These are phyloP conservation scores for Clathrospora elynae DNA, from an alignment of 2,329 filamentous ascomycete species.

Conservation along the genomic window DNA sequence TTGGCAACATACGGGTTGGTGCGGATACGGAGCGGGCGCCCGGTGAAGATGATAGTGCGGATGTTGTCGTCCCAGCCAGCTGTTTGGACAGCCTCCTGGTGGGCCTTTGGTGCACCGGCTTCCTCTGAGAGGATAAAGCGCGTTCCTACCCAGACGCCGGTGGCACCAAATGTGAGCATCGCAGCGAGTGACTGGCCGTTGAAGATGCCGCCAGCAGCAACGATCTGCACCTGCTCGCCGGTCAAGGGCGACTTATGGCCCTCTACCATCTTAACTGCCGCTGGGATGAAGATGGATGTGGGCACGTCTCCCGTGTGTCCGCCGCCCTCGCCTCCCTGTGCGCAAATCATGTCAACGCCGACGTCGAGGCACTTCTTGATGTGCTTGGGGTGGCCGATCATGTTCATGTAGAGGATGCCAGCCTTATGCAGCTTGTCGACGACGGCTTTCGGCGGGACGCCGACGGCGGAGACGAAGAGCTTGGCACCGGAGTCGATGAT, in stretches of 20 bases:
- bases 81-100: slow-evolving; percentile 94
- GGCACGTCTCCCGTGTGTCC: slow-evolving; percentile 95
- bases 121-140: slow-evolving; percentile 93
- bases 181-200: slow-evolving; percentile 90
- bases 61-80: slow-evolving; percentile 94
- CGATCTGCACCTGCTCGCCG: slow-evolving; percentile 83
- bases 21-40: slow-evolving; percentile 89
- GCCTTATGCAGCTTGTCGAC: slow-evolving; percentile 87
- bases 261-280: slow-evolving; percentile 80
- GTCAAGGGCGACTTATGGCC: slow-evolving; percentile 86
- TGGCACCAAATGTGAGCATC: slow-evolving; percentile 88
- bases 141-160: slow-evolving; percentile 94
- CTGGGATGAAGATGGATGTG: slow-evolving; percentile 88
- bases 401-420: slow-evolving; percentile 98
- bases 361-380: slow-evolving; percentile 90
- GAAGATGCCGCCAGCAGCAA: slow-evolving; percentile 92
- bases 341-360: slow-evolving; percentile 95
- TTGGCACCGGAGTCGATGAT: slow-evolving; percentile 90
- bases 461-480: slow-evolving; percentile 96
- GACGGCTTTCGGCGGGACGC: slow-evolving; percentile 84
- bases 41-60: slow-evolving; percentile 98
- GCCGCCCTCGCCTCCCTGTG: slow-evolving; percentile 95
- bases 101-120: slow-evolving; percentile 87
- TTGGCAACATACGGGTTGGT: slow-evolving; percentile 92
- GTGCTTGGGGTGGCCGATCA: slow-evolving; percentile 99